Conservation (phyloP, 2,329 filamentous ascomycete genomes). For the Colletotrichum navitas region DNA sequence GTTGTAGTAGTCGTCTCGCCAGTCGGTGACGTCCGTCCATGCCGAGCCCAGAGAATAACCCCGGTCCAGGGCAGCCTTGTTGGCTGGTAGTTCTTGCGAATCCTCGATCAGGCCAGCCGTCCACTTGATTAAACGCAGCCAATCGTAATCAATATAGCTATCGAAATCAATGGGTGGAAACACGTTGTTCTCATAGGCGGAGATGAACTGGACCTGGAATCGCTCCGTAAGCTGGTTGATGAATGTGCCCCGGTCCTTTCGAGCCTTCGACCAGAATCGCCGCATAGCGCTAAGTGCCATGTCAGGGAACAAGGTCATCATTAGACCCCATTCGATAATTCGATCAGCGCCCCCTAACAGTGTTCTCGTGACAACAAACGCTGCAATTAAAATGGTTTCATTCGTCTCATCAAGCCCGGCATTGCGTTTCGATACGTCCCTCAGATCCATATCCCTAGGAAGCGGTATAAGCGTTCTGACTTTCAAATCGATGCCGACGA, state of each 20-base stretch:
- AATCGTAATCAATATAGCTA: conserved; percentile 74
- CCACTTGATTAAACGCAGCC: conserved; percentile 76
- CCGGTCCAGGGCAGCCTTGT: conserved; percentile 58
- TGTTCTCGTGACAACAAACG: conserved; percentile 69
- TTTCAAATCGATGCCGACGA: conserved; percentile 38
- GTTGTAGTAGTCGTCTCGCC: conserved; percentile 70
- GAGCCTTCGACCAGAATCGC: conserved; percentile 67
- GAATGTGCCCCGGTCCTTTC: conserved; percentile 63
- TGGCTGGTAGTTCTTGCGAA: conserved; percentile 62
- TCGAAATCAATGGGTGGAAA: conserved; percentile 74
- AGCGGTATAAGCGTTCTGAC: conserved; percentile 33
- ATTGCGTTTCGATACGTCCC: conserved; percentile 23
- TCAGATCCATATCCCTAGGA: conserved; percentile 35
- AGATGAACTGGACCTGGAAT: conserved; percentile 75
- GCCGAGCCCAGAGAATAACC: conserved; percentile 57
- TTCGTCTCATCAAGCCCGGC: conserved; percentile 40
- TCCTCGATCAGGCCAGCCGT: conserved; percentile 53
- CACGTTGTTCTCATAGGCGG: conserved; percentile 73
- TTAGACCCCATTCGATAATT: conserved; percentile 71
- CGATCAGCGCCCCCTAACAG: conserved; percentile 72
- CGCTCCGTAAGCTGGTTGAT: conserved; percentile 70
- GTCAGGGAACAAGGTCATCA: conserved; percentile 68
- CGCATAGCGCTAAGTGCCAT: conserved; percentile 64
- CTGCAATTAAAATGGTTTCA: conserved; percentile 59
- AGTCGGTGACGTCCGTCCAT: conserved; percentile 54